Evolutionary conservation across 139 green algal species (phyloP).

Genomic region (Yamagishiella unicocca): DNA sequence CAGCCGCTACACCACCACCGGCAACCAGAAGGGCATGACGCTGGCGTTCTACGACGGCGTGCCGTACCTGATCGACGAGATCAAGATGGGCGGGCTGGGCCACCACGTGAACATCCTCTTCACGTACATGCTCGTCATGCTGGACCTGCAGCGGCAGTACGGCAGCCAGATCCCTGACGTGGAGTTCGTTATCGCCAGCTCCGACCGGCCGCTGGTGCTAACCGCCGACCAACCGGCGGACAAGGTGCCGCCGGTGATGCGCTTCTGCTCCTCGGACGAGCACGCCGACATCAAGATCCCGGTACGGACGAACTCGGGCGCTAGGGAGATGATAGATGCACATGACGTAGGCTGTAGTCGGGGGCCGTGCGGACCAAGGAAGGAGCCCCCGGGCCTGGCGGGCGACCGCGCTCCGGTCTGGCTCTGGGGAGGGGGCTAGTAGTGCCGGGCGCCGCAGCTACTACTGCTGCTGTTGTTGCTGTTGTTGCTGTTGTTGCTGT

Average conservation of each 20-base stretch:
- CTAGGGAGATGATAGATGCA: neutral
- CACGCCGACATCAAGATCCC: constrained; percentile 53
- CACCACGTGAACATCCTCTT: constrained; percentile 60
- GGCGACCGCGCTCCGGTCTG: too few relatives aligned
- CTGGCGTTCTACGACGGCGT: constrained; percentile 52
- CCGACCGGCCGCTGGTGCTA: constrained; percentile 50
- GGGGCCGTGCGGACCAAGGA: too few relatives aligned
- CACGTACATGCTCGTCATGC: constrained; percentile 63
- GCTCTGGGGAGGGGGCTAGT: too few relatives aligned
- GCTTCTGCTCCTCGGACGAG: constrained; percentile 33
- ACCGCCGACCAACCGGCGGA: neutral
- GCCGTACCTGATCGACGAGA: constrained; percentile 49
- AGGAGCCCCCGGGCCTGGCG: too few relatives aligned
- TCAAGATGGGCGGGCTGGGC: constrained; percentile 7
- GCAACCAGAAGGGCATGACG: constrained; percentile 36
- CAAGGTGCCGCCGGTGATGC: constrained; percentile 29
- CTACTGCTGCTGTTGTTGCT: too few relatives aligned
- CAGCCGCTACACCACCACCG: neutral
- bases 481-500: too few relatives aligned
- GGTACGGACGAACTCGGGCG: neutral
- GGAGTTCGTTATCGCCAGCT: constrained; percentile 58
- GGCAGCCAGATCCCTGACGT: constrained; percentile 53
- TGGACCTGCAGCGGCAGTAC: constrained; percentile 53
- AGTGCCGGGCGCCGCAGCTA: too few relatives aligned
- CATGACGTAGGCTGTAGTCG: neutral